These are phyloP conservation scores for Cucurbita argyrosperma DNA, from an alignment of 306 rosid species.

Conservation along the genomic window DNA sequence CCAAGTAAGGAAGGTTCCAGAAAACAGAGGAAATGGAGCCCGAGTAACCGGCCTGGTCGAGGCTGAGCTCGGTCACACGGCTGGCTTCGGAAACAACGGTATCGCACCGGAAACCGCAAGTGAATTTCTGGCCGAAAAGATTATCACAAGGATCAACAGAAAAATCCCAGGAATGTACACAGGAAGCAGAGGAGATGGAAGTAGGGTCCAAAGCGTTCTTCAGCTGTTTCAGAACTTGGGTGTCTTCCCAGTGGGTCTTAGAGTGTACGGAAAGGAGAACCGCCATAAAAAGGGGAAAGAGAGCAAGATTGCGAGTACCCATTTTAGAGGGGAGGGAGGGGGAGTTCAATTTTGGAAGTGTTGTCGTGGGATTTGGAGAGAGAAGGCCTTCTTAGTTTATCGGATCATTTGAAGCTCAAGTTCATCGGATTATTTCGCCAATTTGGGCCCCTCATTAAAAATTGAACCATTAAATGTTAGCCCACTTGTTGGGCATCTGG, in stretches of 20 bases:
- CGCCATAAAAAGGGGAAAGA: conserved; percentile 2
- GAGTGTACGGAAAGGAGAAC: conserved; percentile 17
- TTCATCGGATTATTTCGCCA: conserved; percentile 26
- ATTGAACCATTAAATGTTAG: no score
- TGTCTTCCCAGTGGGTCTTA: conserved; percentile 46
- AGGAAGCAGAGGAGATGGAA: conserved; percentile 44
- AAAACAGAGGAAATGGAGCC: conserved; percentile 30
- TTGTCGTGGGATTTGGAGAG: not conserved
- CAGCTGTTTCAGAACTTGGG: conserved; percentile 30
- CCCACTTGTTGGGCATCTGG: no score
- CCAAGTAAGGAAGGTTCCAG: conserved; percentile 49
- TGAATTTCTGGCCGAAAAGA: conserved; percentile 53
- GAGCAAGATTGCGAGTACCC: conserved; percentile 9
- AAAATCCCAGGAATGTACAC: conserved; percentile 68
- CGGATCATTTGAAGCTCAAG: conserved; percentile 34
- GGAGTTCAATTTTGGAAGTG: not conserved
- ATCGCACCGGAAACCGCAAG: conserved; percentile 79
- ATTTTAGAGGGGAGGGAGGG: conserved; percentile 6
- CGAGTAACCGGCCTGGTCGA: conserved; percentile 74
- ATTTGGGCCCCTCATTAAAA: no score
- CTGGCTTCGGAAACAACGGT: conserved; percentile 16
- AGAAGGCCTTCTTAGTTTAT: not conserved
- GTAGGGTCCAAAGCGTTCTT: conserved; percentile 23
- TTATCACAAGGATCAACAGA: conserved; percentile 58
- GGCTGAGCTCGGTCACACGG: conserved; percentile 64